phyloP scores from a whole-genome alignment of 2,329 filamentous ascomycete species.

The Teratosphaeria zuluensis region DNA sequence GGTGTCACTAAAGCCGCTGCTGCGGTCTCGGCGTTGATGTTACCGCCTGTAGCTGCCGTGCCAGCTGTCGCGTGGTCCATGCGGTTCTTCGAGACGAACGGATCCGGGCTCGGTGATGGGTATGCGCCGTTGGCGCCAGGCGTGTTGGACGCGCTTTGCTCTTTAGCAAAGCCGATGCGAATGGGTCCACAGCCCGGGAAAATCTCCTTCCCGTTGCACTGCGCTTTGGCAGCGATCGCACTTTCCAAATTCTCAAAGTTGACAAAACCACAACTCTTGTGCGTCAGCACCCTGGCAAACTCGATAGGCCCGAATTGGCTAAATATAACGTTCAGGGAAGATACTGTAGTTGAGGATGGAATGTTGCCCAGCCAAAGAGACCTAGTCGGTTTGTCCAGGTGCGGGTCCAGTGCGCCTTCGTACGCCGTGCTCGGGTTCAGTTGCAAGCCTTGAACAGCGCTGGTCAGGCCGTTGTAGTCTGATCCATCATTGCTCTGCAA shows the following conservation, averaged over 20 bases:
- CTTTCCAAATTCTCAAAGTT: constrained; percentile 92
- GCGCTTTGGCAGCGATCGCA: constrained; percentile 76
- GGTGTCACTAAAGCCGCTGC: constrained; percentile 56
- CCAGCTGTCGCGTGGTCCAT: constrained; percentile 24
- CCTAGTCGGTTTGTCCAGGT: constrained; percentile 79
- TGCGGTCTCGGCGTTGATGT: constrained; percentile 36
- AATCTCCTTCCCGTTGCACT: constrained; percentile 93
- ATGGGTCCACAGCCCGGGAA: constrained; percentile 94
- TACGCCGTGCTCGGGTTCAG: constrained; percentile 55
- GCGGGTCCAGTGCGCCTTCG: constrained; percentile 65
- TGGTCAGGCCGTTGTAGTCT: constrained; percentile 69
- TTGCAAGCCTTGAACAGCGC: constrained; percentile 73
- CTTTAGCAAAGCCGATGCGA: constrained; percentile 94
- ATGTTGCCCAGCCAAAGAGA: constrained; percentile 97
- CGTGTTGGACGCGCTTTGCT: constrained; percentile 77
- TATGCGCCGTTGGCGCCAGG: constrained; percentile 82
- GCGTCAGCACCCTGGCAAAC: constrained; percentile 84
- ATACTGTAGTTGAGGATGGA: constrained; percentile 90
- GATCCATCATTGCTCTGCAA: constrained; percentile 64
- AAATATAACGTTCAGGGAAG: constrained; percentile 91
- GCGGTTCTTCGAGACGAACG: constrained; percentile 43
- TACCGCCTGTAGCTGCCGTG: constrained; percentile 17
- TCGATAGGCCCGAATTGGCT: constrained; percentile 84
- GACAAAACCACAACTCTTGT: constrained; percentile 98
- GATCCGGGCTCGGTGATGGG: constrained; percentile 84